Evolutionary conservation across 805 yeast species (phyloP).

Genomic region (Myxozyma neotropica): DNA sequence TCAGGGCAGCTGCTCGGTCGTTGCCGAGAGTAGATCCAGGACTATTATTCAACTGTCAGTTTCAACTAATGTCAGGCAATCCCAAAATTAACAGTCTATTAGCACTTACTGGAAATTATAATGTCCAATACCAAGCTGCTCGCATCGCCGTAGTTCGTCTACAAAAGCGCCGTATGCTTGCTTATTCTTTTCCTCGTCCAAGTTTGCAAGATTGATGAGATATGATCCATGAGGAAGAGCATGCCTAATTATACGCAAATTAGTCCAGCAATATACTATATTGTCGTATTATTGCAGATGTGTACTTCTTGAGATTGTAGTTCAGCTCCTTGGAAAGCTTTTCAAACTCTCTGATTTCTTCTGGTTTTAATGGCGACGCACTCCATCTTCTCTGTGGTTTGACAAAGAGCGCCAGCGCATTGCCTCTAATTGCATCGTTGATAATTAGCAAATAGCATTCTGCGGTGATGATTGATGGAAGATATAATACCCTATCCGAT

Average conservation of each 20-base stretch:
- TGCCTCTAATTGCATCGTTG: constrained; percentile 49
- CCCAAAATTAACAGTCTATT: no score
- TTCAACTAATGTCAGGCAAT: no score
- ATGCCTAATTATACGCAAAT: constrained; percentile 46
- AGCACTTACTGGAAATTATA: constrained; percentile 72
- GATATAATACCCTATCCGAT: constrained; percentile 49
- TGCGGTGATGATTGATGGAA: background rate
- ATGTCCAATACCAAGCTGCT: constrained; percentile 75
- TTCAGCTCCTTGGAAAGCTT: constrained; percentile 61
- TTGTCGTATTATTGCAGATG: background rate
- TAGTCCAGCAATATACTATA: background rate
- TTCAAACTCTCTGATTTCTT: constrained; percentile 69
- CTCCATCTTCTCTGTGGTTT: constrained; percentile 92
- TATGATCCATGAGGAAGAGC: constrained; percentile 94
- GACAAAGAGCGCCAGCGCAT: constrained; percentile 86
- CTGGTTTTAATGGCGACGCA: constrained; percentile 70
- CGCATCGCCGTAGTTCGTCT: constrained; percentile 89
- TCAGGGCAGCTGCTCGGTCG: constrained; percentile 65
- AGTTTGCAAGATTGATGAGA: constrained; percentile 89
- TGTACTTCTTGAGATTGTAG: constrained; percentile 63
- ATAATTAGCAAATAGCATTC: background rate
- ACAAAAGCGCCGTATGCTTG: constrained; percentile 76
- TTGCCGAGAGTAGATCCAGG: constrained; percentile 80
- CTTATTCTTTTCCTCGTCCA: constrained; percentile 74
- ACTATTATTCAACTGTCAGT: constrained; percentile 11